These are phyloP conservation scores for Persicaria maculosa DNA, from an alignment of 148 eudicot genomes.

Conservation along the genomic window DNA sequence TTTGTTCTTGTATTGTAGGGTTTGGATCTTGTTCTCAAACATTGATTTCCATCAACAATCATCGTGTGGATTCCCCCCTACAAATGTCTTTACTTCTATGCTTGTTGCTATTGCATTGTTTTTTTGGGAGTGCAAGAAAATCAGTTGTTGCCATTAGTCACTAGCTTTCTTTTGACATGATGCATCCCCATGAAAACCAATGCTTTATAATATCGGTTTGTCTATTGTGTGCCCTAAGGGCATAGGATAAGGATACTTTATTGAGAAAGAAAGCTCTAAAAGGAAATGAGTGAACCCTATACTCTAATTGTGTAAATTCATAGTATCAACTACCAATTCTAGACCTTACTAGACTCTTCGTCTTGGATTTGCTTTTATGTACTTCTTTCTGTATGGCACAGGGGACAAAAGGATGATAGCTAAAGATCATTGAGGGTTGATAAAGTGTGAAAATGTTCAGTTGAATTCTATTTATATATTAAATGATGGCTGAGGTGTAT, in stretches of 20 bases:
- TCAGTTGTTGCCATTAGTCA: background rate
- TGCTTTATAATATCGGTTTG: too few species aligned
- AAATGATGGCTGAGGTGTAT: background rate
- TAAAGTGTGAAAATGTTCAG: background rate
- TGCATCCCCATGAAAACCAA: too few species aligned
- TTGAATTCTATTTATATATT: background rate
- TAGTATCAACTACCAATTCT: background rate
- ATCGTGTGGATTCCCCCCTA: too few species aligned
- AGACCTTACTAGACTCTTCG: background rate
- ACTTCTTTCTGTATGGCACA: background rate
- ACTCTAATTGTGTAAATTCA: background rate
- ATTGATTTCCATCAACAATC: too few species aligned
- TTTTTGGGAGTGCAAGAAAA: background rate
- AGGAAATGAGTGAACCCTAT: too few species aligned
- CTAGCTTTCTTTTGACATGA: too few species aligned
- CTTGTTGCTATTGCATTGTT: background rate
- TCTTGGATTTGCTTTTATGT: background rate
- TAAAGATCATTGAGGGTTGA: background rate
- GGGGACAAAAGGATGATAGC: background rate
- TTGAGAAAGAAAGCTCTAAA: too few species aligned
- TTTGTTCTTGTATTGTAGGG: too few species aligned
- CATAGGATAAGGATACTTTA: too few species aligned
- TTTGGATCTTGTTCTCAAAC: too few species aligned
- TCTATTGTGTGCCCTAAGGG: too few species aligned
- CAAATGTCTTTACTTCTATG: background rate